Base-by-base conservation (phyloP, 2,329 filamentous ascomycete genomes). In the Alternaria ventricosa region DNA sequence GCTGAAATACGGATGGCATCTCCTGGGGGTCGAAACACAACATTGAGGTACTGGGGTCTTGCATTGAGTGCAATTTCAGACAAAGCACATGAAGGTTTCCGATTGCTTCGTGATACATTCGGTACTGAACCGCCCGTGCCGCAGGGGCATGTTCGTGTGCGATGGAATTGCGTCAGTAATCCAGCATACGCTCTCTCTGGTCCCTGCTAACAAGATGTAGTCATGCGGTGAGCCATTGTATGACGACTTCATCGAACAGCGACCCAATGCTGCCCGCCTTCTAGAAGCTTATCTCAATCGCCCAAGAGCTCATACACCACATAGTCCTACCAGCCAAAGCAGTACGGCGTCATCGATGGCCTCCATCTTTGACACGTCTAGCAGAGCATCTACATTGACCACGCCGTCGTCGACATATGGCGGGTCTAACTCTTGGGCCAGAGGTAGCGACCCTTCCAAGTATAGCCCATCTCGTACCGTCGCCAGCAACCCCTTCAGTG, bases 181-280 rank as follows among this genome's bases (percentile, higher is more conserved):
- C 20, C 11, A 18, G 11, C 41, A 27, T 10, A 30, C 4, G 18
- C 10, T 43, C 18, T 11, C 25, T 11, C 11, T 22, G 25, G 7
- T 44, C 25, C 10, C 18, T 57, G 13, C 64, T 68, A 50, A 67
- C 46, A 10, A 4, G 1, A 3, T 22, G 10, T 25, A 78, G 75
- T 68, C 71, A 18, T 80, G 77, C 51, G 78, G 78, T 20, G 70
- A 76, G 23, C 45, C 66, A 3, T 67, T 81, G 7, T 77, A 80
- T 58, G 80, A 82, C 54, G 80, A 82, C 66, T 82, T 78, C 53
- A 67, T 78, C 49, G 80, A 82, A 65, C 63, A 67, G 15, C 72
- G 77, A 27, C 70, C 73, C 6, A 80, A 80, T 18, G 80, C 80
- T 46, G 80, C 80, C 10, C 71, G 76, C 11, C 73, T 78, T n/a